Base-by-base conservation (phyloP, 2,329 filamentous ascomycete species). In the Fusarium nematophilum region DNA sequence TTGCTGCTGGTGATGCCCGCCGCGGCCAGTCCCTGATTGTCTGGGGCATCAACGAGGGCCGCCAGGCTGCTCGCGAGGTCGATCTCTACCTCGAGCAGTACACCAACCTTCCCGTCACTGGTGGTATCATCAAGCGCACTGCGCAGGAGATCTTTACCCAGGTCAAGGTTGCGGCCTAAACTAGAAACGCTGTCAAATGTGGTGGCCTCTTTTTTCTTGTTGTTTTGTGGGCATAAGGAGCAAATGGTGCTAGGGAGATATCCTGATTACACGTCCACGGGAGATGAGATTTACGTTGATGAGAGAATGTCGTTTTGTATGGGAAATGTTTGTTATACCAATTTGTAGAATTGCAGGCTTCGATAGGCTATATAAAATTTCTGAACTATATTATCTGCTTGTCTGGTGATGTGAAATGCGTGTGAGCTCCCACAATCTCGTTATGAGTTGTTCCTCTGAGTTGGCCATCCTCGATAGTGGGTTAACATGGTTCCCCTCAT, bases 31-130 rank as follows among this genome's bases (percentile, higher is more conserved):
- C 92, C 51, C 83, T 98, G 54, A 97, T 98, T 77, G 93, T 98
- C 65, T 98, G 93, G 90, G 94, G 93, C 74, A 98, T 98, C 82
- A 98, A 98, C 74, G 94, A 98, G 80, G 94, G 94, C 70, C 91
- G 94, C 69, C 91, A 95, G 81, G 90, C 90, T 69, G 94, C 94
- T 70, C 90, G 94, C 60, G 93, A 98, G 76, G 90, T 97, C 52
- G 94, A 98, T 75, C 77, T 92, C 46, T 97, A 87, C 83, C 89
- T 98, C 37, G 91, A 91, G 76, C 86, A 90, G 61, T 85, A 86
- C 72, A 93, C 91, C 54, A 86, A 85, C 71, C 85, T 98, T 40
- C 94, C 94, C 9, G 90, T 96, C 50, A 96, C 93, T 27, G 94
- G 94, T 73, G 94, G 94, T 74, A 97, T 98, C 67, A 84, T 97